A percentile compares a stretch with the other conserved stretches of the same genome.
Conservation (phyloP, 106 monocot species). For the Alisma plantagoaquatica region DNA sequence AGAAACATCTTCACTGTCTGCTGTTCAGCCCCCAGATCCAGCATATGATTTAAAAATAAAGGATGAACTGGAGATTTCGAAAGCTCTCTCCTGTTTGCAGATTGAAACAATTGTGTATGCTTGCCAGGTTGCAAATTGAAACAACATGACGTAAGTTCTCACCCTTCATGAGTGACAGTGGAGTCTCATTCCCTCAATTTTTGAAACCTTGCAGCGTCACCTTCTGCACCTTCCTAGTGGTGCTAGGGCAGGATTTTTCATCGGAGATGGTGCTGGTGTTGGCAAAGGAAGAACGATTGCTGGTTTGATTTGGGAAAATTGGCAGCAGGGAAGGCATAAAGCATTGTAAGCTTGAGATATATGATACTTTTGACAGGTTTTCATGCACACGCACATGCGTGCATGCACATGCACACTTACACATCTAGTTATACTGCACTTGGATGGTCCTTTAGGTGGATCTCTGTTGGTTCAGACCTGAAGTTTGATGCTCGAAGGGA, state of each 20-base stretch:
- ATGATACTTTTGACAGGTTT: too few relatives aligned
- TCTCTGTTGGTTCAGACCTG: constrained; percentile 93
- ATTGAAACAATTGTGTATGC: constrained; percentile 97
- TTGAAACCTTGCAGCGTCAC: constrained; percentile 47
- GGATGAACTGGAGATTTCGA: constrained; percentile 56
- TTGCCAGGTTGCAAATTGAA: constrained; percentile 59
- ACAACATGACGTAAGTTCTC: too few relatives aligned
- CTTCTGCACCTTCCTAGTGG: constrained; percentile 80
- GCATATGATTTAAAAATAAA: constrained; percentile 76
- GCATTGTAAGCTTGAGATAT: constrained; percentile 75
- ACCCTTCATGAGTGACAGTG: too few relatives aligned
- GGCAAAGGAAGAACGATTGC: constrained; percentile 98
- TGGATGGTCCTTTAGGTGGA: constrained; percentile 83
- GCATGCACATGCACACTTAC: too few relatives aligned
- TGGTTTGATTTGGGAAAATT: constrained; percentile 98
- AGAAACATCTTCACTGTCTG: constrained; percentile 96
- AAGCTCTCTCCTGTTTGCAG: constrained; percentile 83
- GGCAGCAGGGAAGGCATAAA: constrained; percentile 80
- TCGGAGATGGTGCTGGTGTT: constrained; percentile 99
- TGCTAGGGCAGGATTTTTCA: constrained; percentile 89
- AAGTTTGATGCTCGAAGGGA: constrained; percentile 99
- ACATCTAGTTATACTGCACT: too few relatives aligned
- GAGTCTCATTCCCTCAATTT: too few relatives aligned
- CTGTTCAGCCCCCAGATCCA: constrained; percentile 97
- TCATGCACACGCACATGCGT: too few relatives aligned